Evolutionary conservation across 257 asterid genomes (phyloP).

Genomic region (Mentha longifolia): DNA sequence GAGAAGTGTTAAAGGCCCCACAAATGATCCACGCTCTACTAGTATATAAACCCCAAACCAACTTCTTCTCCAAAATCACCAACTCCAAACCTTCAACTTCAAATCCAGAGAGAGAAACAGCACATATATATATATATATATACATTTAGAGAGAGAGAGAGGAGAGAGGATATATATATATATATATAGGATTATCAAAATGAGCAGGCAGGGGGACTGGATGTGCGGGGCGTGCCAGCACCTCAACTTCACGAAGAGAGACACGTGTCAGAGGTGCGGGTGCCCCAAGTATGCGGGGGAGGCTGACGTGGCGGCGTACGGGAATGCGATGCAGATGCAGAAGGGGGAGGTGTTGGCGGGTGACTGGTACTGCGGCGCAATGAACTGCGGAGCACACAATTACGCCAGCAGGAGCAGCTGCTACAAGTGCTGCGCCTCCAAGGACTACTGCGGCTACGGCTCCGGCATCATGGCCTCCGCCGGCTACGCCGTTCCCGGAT

Average conservation of each 20-base stretch:
- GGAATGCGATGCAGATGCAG: slow-evolving; percentile 31
- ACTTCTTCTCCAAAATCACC: slow-evolving; percentile 50
- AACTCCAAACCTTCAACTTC: slow-evolving; percentile 17
- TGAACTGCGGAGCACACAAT: slow-evolving; percentile 82
- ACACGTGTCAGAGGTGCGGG: slow-evolving; percentile 70
- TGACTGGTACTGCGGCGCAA: slow-evolving; percentile 74
- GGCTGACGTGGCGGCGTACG: slow-evolving; percentile 53
- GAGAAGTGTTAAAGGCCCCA: slow-evolving; percentile 44
- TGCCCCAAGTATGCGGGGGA: slow-evolving; percentile 70
- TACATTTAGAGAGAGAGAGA: neutral
- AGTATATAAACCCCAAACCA: slow-evolving; percentile 55
- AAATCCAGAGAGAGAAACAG: neutral
- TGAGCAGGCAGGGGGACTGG: slow-evolving; percentile 74
- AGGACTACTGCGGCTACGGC: slow-evolving; percentile 55
- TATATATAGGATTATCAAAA: slow-evolving; percentile 36
- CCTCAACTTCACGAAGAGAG: slow-evolving; percentile 72
- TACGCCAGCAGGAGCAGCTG: slow-evolving; percentile 82
- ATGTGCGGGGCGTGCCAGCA: slow-evolving; percentile 88
- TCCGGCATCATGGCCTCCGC: slow-evolving; percentile 51
- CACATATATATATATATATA: too few relatives aligned
- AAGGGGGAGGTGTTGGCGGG: slow-evolving; percentile 65
- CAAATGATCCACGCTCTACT: neutral
- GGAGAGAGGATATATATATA: neutral
- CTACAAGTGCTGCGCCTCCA: slow-evolving; percentile 59
- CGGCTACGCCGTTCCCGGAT: slow-evolving; percentile 75